A percentile compares a stretch with the other conserved stretches of the same genome.
These are phyloP conservation scores for Piper longum DNA, from an alignment of 164 flowering plant species.

Conservation along the genomic window DNA sequence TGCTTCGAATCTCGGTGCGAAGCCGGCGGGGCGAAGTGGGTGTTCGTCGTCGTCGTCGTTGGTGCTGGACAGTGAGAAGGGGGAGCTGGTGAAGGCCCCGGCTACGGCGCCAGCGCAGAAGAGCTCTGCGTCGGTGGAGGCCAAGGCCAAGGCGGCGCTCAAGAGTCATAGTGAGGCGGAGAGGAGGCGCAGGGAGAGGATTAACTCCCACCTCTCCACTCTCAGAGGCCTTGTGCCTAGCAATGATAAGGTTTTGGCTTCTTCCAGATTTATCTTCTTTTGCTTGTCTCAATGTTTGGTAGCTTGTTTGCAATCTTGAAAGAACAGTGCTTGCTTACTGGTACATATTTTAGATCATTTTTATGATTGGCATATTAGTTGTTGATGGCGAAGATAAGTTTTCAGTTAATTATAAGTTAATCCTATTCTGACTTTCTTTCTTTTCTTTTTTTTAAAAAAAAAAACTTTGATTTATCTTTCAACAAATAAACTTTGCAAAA, in stretches of 20 bases:
- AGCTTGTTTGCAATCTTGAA: no score
- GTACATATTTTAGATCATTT: background rate
- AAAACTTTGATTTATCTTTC: background rate
- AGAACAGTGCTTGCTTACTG: background rate
- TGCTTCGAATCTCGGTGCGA: slow-evolving; percentile 9
- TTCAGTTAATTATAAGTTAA: no score
- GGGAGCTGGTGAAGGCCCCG: slow-evolving; percentile 43
- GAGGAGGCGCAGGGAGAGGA: slow-evolving; percentile 82
- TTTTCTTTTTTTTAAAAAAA: background rate
- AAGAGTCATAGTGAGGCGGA: slow-evolving; percentile 96
- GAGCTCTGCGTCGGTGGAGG: slow-evolving; percentile 21
- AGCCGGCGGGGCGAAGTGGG: slow-evolving; percentile 14
- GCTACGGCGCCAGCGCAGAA: slow-evolving; percentile 18
- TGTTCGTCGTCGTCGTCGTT: slow-evolving; percentile 20
- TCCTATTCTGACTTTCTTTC: background rate
- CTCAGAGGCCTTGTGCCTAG: slow-evolving; percentile 60
- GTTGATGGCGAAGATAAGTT: no score
- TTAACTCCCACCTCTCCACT: slow-evolving; percentile 62
- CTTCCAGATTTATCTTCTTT: background rate
- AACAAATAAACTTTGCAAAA: background rate
- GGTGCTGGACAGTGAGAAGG: slow-evolving; percentile 41
- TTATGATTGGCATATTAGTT: background rate
- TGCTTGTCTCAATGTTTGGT: background rate
- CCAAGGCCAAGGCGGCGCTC: slow-evolving; percentile 51
- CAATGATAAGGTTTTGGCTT: slow-evolving; percentile 39